Evolutionary conservation across 129 eudicot species (phyloP).

Genomic region (Flaveria robusta): DNA sequence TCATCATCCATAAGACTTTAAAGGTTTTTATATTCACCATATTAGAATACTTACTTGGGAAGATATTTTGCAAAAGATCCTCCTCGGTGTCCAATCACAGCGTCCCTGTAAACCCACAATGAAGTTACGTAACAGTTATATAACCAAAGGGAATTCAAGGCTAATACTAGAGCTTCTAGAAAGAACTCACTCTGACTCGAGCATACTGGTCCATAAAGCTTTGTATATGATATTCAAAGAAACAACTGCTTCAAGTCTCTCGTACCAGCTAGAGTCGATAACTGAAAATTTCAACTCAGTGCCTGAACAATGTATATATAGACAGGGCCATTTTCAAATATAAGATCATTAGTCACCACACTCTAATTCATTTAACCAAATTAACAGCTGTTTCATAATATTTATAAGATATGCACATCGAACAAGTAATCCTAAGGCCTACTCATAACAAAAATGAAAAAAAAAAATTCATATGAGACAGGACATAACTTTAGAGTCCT

Average conservation of each 20-base stretch:
- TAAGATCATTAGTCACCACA: constrained; percentile 17
- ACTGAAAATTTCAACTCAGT: constrained; percentile 53
- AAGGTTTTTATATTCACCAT: background rate
- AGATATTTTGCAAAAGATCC: constrained; percentile 38
- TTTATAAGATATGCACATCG: background rate
- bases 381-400: background rate
- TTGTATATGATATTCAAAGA: constrained; percentile 60
- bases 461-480: background rate
- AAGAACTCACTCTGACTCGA: constrained; percentile 54
- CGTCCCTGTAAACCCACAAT: constrained; percentile 36
- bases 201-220: constrained; percentile 59
- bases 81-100: constrained; percentile 30
- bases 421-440: background rate
- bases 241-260: constrained; percentile 49
- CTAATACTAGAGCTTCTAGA: background rate
- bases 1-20: background rate
- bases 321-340: constrained; percentile 8
- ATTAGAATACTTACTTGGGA: constrained; percentile 57
- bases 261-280: constrained; percentile 51
- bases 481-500: background rate
- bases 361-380: constrained; percentile 17
- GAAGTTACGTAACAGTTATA: constrained; percentile 11
- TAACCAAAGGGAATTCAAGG: background rate
- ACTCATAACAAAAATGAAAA: background rate
- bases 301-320: constrained; percentile 39